Conservation (phyloP, 352 stramenopile species). For the Phytophthora uliginosa region DNA sequence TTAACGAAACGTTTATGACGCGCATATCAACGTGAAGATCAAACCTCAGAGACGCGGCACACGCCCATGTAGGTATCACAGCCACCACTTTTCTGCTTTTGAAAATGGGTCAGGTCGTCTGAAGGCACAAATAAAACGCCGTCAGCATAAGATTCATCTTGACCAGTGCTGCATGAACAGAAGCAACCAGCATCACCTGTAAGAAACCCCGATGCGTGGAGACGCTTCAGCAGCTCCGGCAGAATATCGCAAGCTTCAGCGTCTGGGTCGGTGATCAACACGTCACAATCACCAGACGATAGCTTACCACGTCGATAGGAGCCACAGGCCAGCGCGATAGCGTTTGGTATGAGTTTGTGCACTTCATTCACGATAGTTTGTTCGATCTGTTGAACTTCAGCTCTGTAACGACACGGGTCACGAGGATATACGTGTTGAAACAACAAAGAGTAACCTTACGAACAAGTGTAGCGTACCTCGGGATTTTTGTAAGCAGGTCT, state of each 20-base stretch:
- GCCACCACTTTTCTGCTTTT: conserved; percentile 58
- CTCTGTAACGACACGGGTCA: conserved; percentile 30
- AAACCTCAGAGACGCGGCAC: conserved; percentile 70
- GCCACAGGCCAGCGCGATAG: conserved; percentile 72
- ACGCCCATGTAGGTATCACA: conserved; percentile 92
- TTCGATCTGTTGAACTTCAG: conserved; percentile 82
- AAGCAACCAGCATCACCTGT: conserved; percentile 44
- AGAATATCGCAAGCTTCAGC: conserved; percentile 76
- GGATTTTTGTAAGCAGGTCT: conserved; percentile 84
- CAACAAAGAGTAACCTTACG: background rate
- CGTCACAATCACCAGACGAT: conserved; percentile 79
- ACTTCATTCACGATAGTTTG: conserved; percentile 79
- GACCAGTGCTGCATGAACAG: background rate
- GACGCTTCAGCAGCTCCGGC: conserved; percentile 67
- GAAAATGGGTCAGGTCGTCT: conserved; percentile 80
- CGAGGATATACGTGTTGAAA: background rate
- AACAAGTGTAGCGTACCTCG: conserved; percentile 29
- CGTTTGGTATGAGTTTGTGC: conserved; percentile 69
- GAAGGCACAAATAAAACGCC: background rate
- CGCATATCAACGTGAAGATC: background rate
- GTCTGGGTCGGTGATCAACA: conserved; percentile 83
- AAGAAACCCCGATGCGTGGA: conserved; percentile 75
- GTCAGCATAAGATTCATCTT: conserved; percentile 2
- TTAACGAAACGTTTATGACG: background rate
- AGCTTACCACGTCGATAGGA: conserved; percentile 85